phyloP scores from a whole-genome alignment of 768 basidiomycete species.

The Mycena venus region DNA sequence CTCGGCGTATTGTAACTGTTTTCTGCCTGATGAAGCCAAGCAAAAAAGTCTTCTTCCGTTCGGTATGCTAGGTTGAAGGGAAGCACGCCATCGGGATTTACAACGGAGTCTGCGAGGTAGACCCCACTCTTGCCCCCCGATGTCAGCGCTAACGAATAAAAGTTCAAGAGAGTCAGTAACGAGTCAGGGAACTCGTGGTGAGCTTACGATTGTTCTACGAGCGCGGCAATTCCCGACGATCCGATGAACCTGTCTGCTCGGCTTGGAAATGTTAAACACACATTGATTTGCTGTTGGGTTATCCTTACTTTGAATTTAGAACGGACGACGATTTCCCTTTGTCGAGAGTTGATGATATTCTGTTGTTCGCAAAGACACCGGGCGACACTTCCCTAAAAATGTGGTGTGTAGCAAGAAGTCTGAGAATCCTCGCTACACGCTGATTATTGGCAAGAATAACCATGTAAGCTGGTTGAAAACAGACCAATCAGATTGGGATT shows the following conservation, averaged over 20 bases:
- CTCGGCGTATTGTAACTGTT: neutral
- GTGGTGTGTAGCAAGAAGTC: conserved; percentile 49
- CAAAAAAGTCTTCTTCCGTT: neutral
- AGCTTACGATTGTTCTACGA: conserved; percentile 30
- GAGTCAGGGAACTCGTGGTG: neutral
- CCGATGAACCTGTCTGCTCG: conserved; percentile 22
- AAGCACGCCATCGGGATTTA: neutral
- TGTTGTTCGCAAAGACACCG: too few relatives aligned
- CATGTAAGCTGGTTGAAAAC: conserved; percentile 24
- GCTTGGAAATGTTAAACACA: neutral
- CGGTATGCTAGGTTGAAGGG: neutral
- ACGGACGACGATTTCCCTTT: conserved; percentile 37
- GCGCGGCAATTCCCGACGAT: too few relatives aligned
- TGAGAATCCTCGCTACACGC: conserved; percentile 42
- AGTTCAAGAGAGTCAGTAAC: too few relatives aligned
- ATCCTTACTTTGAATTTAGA: conserved; percentile 31
- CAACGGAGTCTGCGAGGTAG: neutral
- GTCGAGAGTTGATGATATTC: conserved; percentile 45
- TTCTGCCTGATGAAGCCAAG: conserved; percentile 5
- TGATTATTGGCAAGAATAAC: neutral
- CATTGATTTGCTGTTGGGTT: neutral
- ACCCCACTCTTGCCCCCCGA: conserved; percentile 19
- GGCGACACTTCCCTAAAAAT: conserved; percentile 48
- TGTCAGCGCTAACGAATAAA: conserved; percentile 34
- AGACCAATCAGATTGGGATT: neutral